Evolutionary conservation across 2,329 filamentous ascomycete genomes (phyloP).

Genomic region (Aaosphaeria pasadenensis): DNA sequence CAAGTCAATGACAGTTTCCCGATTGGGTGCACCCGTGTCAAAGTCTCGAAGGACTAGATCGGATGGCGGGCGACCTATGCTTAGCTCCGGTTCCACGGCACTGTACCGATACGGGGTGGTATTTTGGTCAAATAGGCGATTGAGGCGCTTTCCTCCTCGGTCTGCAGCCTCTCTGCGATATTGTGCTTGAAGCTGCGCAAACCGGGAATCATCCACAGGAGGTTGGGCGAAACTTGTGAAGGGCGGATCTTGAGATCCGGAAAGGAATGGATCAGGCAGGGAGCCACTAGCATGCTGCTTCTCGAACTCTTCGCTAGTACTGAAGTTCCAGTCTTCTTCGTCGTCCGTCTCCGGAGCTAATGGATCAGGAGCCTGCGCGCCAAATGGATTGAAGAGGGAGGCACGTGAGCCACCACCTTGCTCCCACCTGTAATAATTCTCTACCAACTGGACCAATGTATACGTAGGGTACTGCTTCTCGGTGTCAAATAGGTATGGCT

Average conservation of each 20-base stretch:
- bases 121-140: conserved; percentile 56
- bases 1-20: conserved; percentile 56
- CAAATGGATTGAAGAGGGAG: conserved; percentile 60
- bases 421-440: conserved; percentile 74
- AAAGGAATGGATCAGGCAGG: conserved; percentile 45
- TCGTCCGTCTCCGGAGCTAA: conserved; percentile 41
- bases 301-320: conserved; percentile 61
- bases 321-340: conserved; percentile 63
- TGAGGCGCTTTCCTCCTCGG: conserved; percentile 55
- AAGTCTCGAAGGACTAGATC: conserved; percentile 54
- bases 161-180: conserved; percentile 58
- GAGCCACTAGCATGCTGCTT: conserved; percentile 44
- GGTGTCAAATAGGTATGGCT: conserved; percentile 66
- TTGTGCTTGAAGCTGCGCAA: conserved; percentile 43
- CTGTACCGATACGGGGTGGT: conserved; percentile 59
- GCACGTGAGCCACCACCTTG: conserved; percentile 67
- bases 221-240: conserved; percentile 37
- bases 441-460: conserved; percentile 63
- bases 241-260: conserved; percentile 15
- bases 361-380: conserved; percentile 55
- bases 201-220: conserved; percentile 31
- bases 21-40: conserved; percentile 41
- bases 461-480: conserved; percentile 61
- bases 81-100: conserved; percentile 47
- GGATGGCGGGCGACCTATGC: conserved; percentile 44